Percentiles rank a stretch among this genome's conserved stretches.
These are phyloP conservation scores for Pseudogymnoascus sp. DNA, from an alignment of 2,329 filamentous ascomycete species.

Conservation along the genomic window DNA sequence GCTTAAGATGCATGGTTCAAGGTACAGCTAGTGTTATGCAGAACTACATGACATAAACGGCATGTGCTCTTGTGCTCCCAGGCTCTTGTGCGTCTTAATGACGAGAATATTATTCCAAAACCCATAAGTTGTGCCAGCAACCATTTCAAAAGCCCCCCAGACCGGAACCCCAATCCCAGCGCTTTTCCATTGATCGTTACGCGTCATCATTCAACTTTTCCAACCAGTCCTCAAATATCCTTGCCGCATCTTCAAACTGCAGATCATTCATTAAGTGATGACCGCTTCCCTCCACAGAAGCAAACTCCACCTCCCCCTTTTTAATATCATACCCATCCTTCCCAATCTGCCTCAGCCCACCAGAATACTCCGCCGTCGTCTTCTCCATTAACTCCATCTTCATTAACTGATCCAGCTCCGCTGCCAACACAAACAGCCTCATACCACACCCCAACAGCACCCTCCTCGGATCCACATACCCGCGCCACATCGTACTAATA, in stretches of 20 bases:
- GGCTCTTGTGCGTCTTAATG: background rate
- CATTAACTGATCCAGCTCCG: slow-evolving; percentile 23
- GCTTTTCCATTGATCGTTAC: background rate
- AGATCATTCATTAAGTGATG: slow-evolving; percentile 36
- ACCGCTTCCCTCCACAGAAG: slow-evolving; percentile 27
- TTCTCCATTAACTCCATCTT: slow-evolving; percentile 19
- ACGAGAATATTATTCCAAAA: background rate
- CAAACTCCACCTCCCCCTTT: slow-evolving; percentile 20
- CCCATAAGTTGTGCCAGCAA: background rate
- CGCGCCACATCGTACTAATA: slow-evolving; percentile 27
- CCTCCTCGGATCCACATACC: slow-evolving; percentile 28
- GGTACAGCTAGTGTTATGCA: background rate
- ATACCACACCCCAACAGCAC: slow-evolving; percentile 22
- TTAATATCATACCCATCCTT: slow-evolving; percentile 13
- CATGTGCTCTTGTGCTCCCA: background rate
- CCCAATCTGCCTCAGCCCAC: slow-evolving; percentile 19
- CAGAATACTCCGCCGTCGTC: slow-evolving; percentile 25
- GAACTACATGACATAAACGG: background rate
- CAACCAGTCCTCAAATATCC: slow-evolving; percentile 24
- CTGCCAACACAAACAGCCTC: slow-evolving; percentile 21
- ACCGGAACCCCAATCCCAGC: background rate
- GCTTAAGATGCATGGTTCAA: background rate
- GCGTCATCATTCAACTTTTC: background rate
- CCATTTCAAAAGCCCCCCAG: background rate
- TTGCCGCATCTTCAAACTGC: slow-evolving; percentile 29